phyloP scores from a whole-genome alignment of 208 protist species.

The Crithidia bombi region DNA sequence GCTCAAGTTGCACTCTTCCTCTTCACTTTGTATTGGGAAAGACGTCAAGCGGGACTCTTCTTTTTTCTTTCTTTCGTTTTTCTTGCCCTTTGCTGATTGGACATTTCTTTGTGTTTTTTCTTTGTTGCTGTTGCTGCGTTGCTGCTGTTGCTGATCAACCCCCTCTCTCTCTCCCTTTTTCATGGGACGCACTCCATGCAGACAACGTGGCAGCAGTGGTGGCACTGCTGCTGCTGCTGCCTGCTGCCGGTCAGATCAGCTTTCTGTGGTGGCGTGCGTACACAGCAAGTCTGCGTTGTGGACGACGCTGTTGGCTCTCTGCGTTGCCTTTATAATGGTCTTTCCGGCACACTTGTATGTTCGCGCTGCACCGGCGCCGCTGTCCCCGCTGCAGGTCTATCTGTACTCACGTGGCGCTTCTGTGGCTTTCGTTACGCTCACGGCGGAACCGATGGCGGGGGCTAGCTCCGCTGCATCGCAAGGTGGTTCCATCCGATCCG shows the following conservation, averaged over 20 bases:
- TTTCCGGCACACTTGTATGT: background rate
- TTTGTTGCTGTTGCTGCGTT: background rate
- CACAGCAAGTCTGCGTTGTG: too few species aligned
- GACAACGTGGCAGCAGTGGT: too few species aligned
- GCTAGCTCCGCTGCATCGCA: background rate
- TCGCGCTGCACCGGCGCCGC: background rate
- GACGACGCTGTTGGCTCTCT: background rate
- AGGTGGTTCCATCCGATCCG: too few species aligned
- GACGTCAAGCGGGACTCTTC: too few species aligned
- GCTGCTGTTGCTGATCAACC: background rate
- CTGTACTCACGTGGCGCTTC: conserved; percentile 20
- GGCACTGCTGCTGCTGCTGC: too few species aligned
- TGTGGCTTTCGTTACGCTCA: background rate
- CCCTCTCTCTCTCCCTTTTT: conserved; percentile 8
- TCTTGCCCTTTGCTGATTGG: background rate
- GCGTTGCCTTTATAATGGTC: too few species aligned
- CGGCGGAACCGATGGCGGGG: background rate
- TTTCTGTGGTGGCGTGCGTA: too few species aligned
- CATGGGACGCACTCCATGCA: too few species aligned
- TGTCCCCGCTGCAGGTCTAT: conserved; percentile 22
- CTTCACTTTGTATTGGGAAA: too few species aligned
- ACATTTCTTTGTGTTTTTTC: background rate
- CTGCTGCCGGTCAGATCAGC: too few species aligned
- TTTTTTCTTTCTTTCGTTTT: too few species aligned
- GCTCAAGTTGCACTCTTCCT: too few species aligned